phyloP scores from a whole-genome alignment of 352 stramenopile species.

The Pythium apleroticum region DNA sequence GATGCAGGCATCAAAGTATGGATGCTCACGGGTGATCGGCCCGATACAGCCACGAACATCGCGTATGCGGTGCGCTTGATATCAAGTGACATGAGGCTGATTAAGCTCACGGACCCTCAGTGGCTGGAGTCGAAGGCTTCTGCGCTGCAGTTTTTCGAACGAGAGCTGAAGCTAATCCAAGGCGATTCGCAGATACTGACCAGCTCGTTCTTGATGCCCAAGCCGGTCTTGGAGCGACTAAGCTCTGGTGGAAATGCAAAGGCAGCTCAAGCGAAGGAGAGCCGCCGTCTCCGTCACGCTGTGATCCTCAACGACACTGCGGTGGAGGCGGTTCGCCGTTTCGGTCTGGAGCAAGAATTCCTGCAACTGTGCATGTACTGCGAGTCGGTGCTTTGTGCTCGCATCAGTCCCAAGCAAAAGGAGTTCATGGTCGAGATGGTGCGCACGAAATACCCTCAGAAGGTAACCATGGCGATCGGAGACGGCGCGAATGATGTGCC shows the following conservation, averaged over 20 bases:
- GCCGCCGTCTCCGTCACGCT: constrained; percentile 23
- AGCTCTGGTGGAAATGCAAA: not conserved
- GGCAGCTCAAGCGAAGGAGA: not conserved
- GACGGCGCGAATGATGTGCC: constrained; percentile 93
- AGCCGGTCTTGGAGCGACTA: not conserved
- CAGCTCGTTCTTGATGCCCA: constrained; percentile 2
- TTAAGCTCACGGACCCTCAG: constrained; percentile 38
- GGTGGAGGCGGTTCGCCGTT: constrained; percentile 36
- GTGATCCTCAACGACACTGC: constrained; percentile 53
- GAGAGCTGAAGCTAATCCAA: constrained; percentile 26
- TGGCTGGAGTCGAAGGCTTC: constrained; percentile 26
- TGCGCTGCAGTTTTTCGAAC: constrained; percentile 28
- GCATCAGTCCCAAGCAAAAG: constrained; percentile 97
- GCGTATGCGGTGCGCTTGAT: constrained; percentile 53
- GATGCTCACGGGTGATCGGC: constrained; percentile 71
- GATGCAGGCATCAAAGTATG: constrained; percentile 71
- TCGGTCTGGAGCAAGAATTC: constrained; percentile 43
- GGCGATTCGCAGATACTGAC: not conserved
- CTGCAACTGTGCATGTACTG: constrained; percentile 69
- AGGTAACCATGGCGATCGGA: constrained; percentile 80
- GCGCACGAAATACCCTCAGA: constrained; percentile 32
- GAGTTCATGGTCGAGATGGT: constrained; percentile 95
- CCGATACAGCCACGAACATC: constrained; percentile 69
- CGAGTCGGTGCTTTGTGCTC: constrained; percentile 94
- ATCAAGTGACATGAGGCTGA: constrained; percentile 49